Evolutionary conservation across 345 rosid genomes (phyloP).

Genomic region (Xanthoceras sorbifolium): DNA sequence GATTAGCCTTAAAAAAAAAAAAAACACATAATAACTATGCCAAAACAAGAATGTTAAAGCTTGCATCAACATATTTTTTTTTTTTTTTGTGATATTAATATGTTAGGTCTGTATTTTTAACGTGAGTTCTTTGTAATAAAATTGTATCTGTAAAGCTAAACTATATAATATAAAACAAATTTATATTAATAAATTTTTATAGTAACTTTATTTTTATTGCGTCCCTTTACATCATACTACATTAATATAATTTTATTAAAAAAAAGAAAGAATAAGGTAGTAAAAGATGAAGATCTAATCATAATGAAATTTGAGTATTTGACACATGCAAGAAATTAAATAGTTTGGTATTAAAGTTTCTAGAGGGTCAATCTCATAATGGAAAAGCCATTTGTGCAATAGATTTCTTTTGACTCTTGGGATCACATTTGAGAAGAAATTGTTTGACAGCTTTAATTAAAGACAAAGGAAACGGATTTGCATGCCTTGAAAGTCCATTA

Average conservation of each 20-base stretch:
- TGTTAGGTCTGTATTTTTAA: no score
- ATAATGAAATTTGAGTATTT: background rate
- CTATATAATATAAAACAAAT: no score
- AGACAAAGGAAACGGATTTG: background rate
- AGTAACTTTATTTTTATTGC: no score
- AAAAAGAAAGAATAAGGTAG: background rate
- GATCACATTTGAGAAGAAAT: background rate
- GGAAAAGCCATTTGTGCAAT: background rate
- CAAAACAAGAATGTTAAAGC: no score
- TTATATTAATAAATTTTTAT: no score
- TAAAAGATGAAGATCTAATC: background rate
- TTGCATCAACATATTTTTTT: no score
- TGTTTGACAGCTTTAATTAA: background rate
- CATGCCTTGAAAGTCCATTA: constrained; percentile 8
- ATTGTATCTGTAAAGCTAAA: no score
- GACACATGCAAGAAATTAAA: background rate
- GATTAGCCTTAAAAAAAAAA: no score
- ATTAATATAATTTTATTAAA: no score
- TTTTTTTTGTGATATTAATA: no score
- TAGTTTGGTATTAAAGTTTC: background rate
- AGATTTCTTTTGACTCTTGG: constrained; percentile 20
- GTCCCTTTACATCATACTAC: background rate
- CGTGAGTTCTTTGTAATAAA: no score
- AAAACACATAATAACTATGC: no score
- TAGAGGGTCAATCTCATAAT: constrained; percentile 16